These are phyloP conservation scores for Stemphylium lycopersici DNA, from an alignment of 2,329 filamentous ascomycete species.

Conservation along the genomic window DNA sequence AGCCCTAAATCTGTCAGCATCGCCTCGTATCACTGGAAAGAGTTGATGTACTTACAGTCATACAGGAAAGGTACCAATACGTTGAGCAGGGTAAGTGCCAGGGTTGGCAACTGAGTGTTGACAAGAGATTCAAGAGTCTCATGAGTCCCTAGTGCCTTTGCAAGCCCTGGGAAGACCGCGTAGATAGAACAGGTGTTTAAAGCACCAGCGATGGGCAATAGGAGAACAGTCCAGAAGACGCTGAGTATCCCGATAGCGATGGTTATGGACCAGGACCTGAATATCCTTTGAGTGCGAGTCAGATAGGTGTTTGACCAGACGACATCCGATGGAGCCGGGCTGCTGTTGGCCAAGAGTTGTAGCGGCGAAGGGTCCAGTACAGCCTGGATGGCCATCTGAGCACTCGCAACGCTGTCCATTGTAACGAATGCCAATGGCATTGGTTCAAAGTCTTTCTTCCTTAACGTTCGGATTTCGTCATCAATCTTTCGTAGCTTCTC, in stretches of 20 bases:
- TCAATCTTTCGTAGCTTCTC: slow-evolving; percentile 82
- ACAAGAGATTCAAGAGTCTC: slow-evolving; percentile 76
- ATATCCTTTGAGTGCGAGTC: slow-evolving; percentile 72
- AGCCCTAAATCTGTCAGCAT: slow-evolving; percentile 58
- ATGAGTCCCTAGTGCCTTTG: slow-evolving; percentile 70
- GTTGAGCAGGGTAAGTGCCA: slow-evolving; percentile 85
- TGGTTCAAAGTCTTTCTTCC: slow-evolving; percentile 76
- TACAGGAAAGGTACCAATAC: slow-evolving; percentile 92
- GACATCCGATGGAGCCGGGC: slow-evolving; percentile 89
- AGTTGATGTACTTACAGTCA: slow-evolving; percentile 66
- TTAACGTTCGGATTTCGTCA: slow-evolving; percentile 71
- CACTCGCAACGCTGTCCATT: slow-evolving; percentile 91
- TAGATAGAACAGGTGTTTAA: slow-evolving; percentile 82
- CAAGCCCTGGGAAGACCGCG: slow-evolving; percentile 73
- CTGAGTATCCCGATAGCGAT: slow-evolving; percentile 81
- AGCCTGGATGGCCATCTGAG: slow-evolving; percentile 95
- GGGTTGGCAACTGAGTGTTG: slow-evolving; percentile 84
- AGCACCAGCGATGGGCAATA: slow-evolving; percentile 78
- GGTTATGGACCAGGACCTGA: slow-evolving; percentile 84
- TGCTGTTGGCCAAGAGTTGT: slow-evolving; percentile 81
- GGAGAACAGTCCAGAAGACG: slow-evolving; percentile 84
- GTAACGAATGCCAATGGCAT: slow-evolving; percentile 93
- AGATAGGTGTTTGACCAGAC: slow-evolving; percentile 94
- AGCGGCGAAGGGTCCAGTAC: slow-evolving; percentile 89
- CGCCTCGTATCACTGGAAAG: background rate